phyloP scores from a whole-genome alignment of 208 protist genomes.

The Lotmaria passim region DNA sequence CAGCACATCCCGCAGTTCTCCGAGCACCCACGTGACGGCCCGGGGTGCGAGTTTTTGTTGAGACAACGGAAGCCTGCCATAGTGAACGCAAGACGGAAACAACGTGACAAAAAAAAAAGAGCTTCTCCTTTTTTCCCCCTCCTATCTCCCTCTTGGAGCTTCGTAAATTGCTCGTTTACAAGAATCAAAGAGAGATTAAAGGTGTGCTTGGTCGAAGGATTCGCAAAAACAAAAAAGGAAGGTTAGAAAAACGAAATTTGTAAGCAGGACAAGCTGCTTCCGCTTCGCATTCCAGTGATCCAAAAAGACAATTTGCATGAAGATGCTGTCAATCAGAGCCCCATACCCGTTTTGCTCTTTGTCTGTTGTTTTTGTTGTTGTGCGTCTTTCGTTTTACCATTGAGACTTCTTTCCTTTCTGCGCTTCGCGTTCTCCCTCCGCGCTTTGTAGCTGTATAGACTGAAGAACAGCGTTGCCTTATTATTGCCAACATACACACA shows the following conservation, averaged over 20 bases:
- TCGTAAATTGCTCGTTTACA: too few relatives aligned
- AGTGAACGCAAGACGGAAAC: neutral
- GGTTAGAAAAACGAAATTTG: too few relatives aligned
- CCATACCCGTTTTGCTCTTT: neutral
- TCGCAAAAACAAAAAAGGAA: neutral
- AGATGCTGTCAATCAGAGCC: neutral
- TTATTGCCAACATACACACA: slow-evolving; percentile 6
- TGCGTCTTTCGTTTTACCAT: neutral
- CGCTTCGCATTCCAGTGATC: too few relatives aligned
- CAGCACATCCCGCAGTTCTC: slow-evolving; percentile 49
- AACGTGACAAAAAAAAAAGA: neutral
- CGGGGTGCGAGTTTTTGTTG: slow-evolving; percentile 45
- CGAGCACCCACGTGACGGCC: slow-evolving; percentile 24
- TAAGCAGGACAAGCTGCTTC: too few relatives aligned
- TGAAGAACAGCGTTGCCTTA: neutral
- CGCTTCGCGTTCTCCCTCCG: too few relatives aligned
- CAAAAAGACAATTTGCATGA: too few relatives aligned
- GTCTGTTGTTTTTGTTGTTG: too few relatives aligned
- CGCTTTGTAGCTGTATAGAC: neutral
- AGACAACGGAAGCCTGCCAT: slow-evolving; percentile 12
- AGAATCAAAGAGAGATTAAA: too few relatives aligned
- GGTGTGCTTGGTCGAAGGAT: too few relatives aligned
- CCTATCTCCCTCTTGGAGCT: too few relatives aligned
- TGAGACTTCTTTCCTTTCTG: too few relatives aligned
- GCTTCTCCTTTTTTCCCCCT: too few relatives aligned